Base-by-base conservation (phyloP, 2,329 filamentous ascomycete species). In the Alternaria ethzedia region DNA sequence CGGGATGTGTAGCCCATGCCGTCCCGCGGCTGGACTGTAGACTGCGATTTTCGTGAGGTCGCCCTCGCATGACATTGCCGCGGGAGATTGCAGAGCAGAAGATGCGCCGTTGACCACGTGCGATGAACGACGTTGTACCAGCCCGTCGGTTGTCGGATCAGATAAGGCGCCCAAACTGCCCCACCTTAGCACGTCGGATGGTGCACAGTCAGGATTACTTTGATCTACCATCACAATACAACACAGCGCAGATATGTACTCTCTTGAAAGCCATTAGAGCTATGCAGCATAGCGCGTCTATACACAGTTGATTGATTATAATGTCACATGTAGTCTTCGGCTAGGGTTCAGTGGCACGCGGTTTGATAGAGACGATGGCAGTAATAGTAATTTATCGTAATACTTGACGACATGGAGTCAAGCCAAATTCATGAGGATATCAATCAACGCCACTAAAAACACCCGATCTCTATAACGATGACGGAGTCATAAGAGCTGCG, bases 401-500 rank as follows among this genome's bases (percentile, higher is more conserved):
- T 1, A 41, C 36, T 17, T 0, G 32, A 41, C n/a, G n/a, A 17
- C n/a, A 41, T 17, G 5, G 36, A 10, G n/a, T 0, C 1, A 41
- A 11, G 15, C 36, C 8, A 41, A 41, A 11, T 41, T 8, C 2
- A 41, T 17, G 36, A n/a, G n/a, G 36, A 41, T 41, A 41, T 41
- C 17, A 21, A 6, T 8, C 10, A 25, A 26, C 25, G 23, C 32
- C 12, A 20, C 20, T 23, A 6, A 15, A 21, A 11, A 9, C 15
- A 28, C 9, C 9, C 36, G 5, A 17, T 0, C 0, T 41, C 36
- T 41, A 41, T 11, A 41, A 41, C 9, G 36, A 41, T 17, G 57
- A 64, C 20, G 61, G 26, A 41, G 57, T 64, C 47, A 74, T 20
- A 7, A 61, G 6, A 47, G 54, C 49, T n/a, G 65, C 49, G 2